A percentile compares a stretch with the other conserved stretches of the same genome.
These are phyloP conservation scores for Avena atlantica DNA, from an alignment of 176 grass and related monocot genomes.

Conservation along the genomic window DNA sequence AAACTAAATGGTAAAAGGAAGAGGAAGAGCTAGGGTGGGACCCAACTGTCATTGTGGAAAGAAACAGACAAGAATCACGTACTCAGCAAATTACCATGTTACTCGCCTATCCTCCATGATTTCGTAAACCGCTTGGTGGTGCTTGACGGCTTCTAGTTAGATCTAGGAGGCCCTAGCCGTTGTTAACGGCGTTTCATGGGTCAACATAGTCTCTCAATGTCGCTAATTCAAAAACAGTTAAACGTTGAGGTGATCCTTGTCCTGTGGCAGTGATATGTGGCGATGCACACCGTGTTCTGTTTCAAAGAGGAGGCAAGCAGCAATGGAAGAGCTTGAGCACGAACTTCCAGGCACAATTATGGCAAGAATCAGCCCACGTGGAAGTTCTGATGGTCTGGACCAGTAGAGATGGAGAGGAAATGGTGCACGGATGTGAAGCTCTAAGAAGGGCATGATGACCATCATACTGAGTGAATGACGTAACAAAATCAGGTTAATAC, in stretches of 20 bases:
- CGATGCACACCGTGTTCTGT: neutral
- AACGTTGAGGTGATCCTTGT: neutral
- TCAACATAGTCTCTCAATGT: conserved; percentile 10
- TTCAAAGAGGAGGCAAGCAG: neutral
- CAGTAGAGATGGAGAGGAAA: neutral
- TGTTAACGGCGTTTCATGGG: neutral
- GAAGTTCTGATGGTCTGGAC: neutral
- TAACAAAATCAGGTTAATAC: neutral
- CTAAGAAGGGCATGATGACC: neutral
- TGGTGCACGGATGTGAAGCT: neutral
- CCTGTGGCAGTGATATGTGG: neutral
- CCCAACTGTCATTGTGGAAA: neutral
- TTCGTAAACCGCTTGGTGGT: neutral
- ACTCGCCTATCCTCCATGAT: neutral
- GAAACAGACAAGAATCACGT: neutral
- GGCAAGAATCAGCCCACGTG: neutral
- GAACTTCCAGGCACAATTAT: neutral
- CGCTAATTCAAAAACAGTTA: neutral
- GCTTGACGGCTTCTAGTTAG: neutral
- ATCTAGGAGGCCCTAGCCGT: neutral
- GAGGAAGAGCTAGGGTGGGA: neutral
- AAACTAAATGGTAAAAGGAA: neutral
- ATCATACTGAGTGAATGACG: neutral
- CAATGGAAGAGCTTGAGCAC: neutral
- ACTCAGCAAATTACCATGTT: neutral